These are phyloP conservation scores for Lentinula lateritia DNA, from an alignment of 768 basidiomycete species.

Conservation along the genomic window DNA sequence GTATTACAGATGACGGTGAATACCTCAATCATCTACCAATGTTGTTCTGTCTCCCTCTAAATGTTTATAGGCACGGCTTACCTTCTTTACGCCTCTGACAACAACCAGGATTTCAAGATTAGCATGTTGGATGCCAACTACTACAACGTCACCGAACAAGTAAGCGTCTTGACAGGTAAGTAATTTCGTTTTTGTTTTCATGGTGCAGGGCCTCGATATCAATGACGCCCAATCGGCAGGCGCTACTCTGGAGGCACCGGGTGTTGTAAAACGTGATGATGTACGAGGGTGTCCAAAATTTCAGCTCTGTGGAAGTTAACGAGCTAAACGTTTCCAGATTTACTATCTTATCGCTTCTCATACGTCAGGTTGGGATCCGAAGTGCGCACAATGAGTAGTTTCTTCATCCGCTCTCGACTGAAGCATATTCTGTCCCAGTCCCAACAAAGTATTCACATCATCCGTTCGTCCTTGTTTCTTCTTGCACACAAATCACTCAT, in stretches of 20 bases:
- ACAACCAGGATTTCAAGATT: constrained; percentile 68
- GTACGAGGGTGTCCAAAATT: constrained; percentile 20
- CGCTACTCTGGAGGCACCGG: constrained; percentile 56
- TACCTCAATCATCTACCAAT: background rate
- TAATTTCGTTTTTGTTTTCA: background rate
- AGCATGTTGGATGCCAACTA: constrained; percentile 51
- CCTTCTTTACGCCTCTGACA: constrained; percentile 60
- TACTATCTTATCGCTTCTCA: constrained; percentile 60
- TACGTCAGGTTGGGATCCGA: constrained; percentile 23
- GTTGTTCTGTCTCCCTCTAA: background rate
- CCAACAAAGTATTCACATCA: constrained; percentile 54
- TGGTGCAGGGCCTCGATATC: background rate
- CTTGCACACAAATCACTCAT: background rate
- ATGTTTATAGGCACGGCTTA: constrained; percentile 29
- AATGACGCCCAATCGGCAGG: constrained; percentile 21
- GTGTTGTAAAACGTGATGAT: constrained; percentile 53
- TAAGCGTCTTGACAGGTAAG: constrained; percentile 39
- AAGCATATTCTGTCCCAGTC: constrained; percentile 34
- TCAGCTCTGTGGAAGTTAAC: background rate
- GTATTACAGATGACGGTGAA: constrained; percentile 33
- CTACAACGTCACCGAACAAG: constrained; percentile 46
- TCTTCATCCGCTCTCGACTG: background rate
- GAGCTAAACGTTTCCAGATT: constrained; percentile 23
- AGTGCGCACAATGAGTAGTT: background rate
- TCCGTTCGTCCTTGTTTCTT: constrained; percentile 26